Evolutionary conservation across 2,329 filamentous ascomycete species (phyloP).

Genomic region (Diaporthe vexans): DNA sequence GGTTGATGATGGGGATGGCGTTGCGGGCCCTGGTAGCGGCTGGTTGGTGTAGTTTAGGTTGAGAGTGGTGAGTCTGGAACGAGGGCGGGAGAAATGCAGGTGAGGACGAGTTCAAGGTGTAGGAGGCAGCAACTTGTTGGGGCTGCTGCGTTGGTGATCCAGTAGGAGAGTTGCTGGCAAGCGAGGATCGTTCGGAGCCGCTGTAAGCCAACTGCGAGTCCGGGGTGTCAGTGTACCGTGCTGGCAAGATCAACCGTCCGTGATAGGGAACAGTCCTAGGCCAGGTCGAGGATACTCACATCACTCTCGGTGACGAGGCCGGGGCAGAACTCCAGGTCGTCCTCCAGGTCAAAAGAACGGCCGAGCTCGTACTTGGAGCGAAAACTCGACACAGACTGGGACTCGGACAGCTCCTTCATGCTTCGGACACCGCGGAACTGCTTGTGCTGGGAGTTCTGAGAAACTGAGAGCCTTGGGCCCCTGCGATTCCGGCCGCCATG

Average conservation of each 20-base stretch:
- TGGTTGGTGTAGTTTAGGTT: conserved; percentile 90
- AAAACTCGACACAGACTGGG: conserved; percentile 82
- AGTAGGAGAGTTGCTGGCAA: conserved; percentile 94
- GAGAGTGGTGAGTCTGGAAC: conserved; percentile 75
- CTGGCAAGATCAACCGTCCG: not conserved
- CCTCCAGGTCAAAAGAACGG: conserved; percentile 94
- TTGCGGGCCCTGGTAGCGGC: conserved; percentile 91
- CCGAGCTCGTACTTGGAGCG: conserved; percentile 91
- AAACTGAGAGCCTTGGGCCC: conserved; percentile 82
- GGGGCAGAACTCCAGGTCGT: conserved; percentile 96
- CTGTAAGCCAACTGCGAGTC: conserved; percentile 57
- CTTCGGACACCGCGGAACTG: conserved; percentile 88
- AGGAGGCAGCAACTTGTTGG: conserved; percentile 81
- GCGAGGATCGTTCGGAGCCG: conserved; percentile 88
- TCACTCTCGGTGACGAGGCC: conserved; percentile 92
- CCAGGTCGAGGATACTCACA: conserved; percentile 70
- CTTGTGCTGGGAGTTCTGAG: conserved; percentile 82
- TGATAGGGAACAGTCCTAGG: conserved; percentile 26
- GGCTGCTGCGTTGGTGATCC: conserved; percentile 92
- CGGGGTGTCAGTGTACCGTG: conserved; percentile 51
- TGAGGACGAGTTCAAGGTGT: conserved; percentile 79
- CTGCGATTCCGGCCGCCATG: conserved; percentile 89
- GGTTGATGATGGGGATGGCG: conserved; percentile 98
- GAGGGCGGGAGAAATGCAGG: conserved; percentile 75
- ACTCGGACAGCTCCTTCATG: conserved; percentile 88